Conservation (phyloP, 148 eudicot species). For the Hydrangea macrophylla region DNA sequence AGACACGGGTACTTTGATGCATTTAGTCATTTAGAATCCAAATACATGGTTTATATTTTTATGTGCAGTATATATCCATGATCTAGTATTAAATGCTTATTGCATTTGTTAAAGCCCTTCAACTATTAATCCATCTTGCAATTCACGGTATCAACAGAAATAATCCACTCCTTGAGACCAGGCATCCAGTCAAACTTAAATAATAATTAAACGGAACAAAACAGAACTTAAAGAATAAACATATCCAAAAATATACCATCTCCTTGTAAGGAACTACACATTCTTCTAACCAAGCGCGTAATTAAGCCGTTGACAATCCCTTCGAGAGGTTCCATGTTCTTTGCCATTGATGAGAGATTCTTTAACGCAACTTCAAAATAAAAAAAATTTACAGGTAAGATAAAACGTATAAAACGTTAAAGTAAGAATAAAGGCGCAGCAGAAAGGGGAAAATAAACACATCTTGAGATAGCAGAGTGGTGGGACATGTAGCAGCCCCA, state of each 20-base stretch:
- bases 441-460: not conserved
- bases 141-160: too few relatives aligned
- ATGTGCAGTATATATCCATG: too few relatives aligned
- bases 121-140: too few relatives aligned
- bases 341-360: slow-evolving; percentile 33
- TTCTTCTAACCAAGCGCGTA: slow-evolving; percentile 55
- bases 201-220: not conserved
- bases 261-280: slow-evolving; percentile 51
- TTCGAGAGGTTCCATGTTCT: slow-evolving; percentile 42
- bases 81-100: too few relatives aligned
- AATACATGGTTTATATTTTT: too few relatives aligned
- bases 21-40: too few relatives aligned
- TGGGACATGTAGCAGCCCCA: not conserved
- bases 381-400: slow-evolving; percentile 7
- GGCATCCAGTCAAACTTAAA: not conserved
- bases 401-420: not conserved
- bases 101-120: too few relatives aligned
- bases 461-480: not conserved
- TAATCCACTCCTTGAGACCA: too few relatives aligned
- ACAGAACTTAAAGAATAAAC: not conserved
- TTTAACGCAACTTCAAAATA: slow-evolving; percentile 50
- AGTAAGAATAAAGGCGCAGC: not conserved
- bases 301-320: slow-evolving; percentile 65
- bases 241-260: slow-evolving; percentile 46
- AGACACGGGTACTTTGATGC: too few relatives aligned